Base-by-base conservation (phyloP, 768 basidiomycete genomes). In the Chalciporus sphaerocephalus region DNA sequence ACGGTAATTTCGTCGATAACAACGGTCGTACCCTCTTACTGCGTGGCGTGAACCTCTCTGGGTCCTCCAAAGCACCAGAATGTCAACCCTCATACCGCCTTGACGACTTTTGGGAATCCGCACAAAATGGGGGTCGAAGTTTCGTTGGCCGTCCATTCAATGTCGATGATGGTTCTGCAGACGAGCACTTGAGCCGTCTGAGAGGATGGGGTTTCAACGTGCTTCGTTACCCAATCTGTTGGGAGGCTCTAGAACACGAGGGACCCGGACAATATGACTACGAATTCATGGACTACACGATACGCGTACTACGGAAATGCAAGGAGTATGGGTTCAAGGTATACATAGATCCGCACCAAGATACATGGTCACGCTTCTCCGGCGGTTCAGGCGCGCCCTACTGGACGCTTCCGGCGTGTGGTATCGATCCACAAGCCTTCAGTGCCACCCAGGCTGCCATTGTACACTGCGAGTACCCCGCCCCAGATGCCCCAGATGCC, bases 311-410 rank as follows among this genome's bases (percentile, higher is more conserved):
- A n/a, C 76, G 79, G 17, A 93, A 93, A 64, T 93, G 91, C 69
- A 92, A 93, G 60, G 83, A 87, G 38, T 85, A 89, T 56, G 95
- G 93, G 15, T 96, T 97, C 69, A 79, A 79, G 61, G 84, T 93
- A 11, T 96, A 82, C 66, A 82, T 99, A 72, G 93, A 97, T 58
- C 92, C 95, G 5, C 95, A 99, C 65, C 96, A 99, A 65, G 95
- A 99, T 58, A 78, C 80, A 88, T 98, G 92, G 87, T 95, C 93
- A 2, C 88, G 95, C 35, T 95, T 92, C 71, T 86, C 87, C 15
- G 92, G 92, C 16, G 95, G 95, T 7, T 92, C 91, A 4, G 94
- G 94, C 11, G 94, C 94, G 0, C 94, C 94, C 0, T 93, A 81
- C 59, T 97, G 94, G 94, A 93, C 91, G 0, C 75, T 96, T 8